A percentile compares a stretch with the other conserved stretches of the same genome.
These are phyloP conservation scores for Draba incana DNA, from an alignment of 345 rosid species.

Conservation along the genomic window DNA sequence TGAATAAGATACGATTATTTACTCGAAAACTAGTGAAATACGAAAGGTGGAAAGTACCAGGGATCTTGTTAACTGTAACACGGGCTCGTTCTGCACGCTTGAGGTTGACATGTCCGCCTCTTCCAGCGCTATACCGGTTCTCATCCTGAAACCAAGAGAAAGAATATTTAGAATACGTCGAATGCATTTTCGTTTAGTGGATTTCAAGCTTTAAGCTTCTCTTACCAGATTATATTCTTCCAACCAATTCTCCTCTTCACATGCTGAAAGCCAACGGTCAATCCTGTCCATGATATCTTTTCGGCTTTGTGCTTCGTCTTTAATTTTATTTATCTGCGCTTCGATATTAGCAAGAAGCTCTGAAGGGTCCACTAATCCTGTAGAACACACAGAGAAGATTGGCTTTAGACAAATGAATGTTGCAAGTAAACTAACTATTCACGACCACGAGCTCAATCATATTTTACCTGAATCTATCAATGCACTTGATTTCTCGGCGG, in stretches of 20 bases:
- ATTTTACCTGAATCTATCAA: conserved; percentile 85
- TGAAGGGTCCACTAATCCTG: conserved; percentile 92
- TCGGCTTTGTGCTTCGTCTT: conserved; percentile 81
- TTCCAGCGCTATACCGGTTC: conserved; percentile 81
- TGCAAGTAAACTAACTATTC: not conserved
- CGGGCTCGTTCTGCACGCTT: conserved; percentile 96
- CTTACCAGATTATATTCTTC: conserved; percentile 85
- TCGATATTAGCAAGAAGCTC: conserved; percentile 87
- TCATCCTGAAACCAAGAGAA: conserved; percentile 58
- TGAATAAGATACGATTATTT: not conserved
- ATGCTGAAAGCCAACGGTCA: conserved; percentile 90
- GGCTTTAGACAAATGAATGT: not conserved
- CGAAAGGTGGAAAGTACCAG: conserved; percentile 51
- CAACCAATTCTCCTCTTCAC: conserved; percentile 97
- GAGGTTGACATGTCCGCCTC: conserved; percentile 92
- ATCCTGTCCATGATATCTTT: conserved; percentile 95
- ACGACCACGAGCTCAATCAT: conserved; percentile 3
- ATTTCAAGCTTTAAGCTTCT: conserved; percentile 33
- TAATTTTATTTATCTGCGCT: conserved; percentile 69
- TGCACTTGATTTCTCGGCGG: conserved; percentile 89
- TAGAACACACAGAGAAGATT: conserved; percentile 15
- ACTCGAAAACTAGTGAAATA: not conserved
- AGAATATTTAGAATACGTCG: not conserved
- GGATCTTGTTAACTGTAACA: conserved; percentile 76
- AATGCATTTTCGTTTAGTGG: not conserved